These are phyloP conservation scores for Penicillium sp. DNA, from an alignment of 2,329 filamentous ascomycete genomes.

Conservation along the genomic window DNA sequence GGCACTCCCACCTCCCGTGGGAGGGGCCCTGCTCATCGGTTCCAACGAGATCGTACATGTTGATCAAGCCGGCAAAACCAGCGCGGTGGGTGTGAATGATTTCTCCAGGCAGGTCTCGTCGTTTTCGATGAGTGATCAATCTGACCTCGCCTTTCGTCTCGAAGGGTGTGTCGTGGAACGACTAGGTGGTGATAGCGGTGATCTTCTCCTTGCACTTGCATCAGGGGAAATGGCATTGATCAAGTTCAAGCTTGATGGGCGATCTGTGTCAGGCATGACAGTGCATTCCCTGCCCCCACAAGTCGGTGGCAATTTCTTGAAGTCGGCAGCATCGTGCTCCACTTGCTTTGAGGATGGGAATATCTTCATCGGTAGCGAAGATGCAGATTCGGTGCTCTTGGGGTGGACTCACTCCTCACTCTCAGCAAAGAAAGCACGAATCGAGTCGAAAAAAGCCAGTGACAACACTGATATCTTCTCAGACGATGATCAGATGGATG, in stretches of 20 bases:
- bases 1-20: constrained; percentile 79
- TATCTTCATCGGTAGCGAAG: constrained; percentile 83
- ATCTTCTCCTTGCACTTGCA: constrained; percentile 77
- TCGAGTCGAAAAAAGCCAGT: constrained; percentile 56
- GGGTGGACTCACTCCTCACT: constrained; percentile 71
- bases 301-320: constrained; percentile 62
- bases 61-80: constrained; percentile 91
- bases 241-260: constrained; percentile 81
- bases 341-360: constrained; percentile 65
- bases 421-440: constrained; percentile 59
- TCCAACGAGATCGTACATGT: constrained; percentile 91
- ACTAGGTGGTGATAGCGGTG: constrained; percentile 72
- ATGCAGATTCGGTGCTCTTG: constrained; percentile 75
- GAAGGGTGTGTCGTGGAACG: constrained; percentile 78
- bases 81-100: constrained; percentile 87
- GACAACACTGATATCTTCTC: constrained; percentile 54
- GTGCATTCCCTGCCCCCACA: constrained; percentile 64
- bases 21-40: constrained; percentile 82
- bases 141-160: constrained; percentile 72
- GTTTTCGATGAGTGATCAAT: constrained; percentile 84
- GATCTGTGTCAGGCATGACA: constrained; percentile 84
- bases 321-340: constrained; percentile 65
- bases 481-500: constrained; percentile 57
- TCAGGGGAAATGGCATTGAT: constrained; percentile 73
- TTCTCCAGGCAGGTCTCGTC: constrained; percentile 80